Evolutionary conservation across 768 basidiomycete species (phyloP), one percentile per base, ranked within the genome.

Genomic region (Stropharia rugosoannulata): DNA sequence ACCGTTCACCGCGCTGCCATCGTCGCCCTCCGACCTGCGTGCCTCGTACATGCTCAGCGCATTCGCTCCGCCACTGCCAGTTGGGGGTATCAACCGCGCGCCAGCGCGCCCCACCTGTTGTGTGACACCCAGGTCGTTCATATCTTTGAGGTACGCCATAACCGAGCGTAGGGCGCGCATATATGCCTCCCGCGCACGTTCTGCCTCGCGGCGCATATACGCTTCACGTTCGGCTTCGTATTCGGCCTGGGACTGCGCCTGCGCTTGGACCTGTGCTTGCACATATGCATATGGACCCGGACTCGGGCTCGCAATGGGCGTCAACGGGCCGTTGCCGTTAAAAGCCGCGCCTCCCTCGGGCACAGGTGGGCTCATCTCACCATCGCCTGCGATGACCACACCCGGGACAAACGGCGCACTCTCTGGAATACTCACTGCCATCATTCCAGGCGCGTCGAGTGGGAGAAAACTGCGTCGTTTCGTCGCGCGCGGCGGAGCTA

Each of bases 91-190:
- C 29, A 52, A 5, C 11, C 51, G 51, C 41, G 51, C 51, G 15
- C 54, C 54, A n/a, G 54, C 29, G 46, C 45, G 46, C 11, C 45
- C 54, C 19, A 39, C 54, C 64, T 87, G 87, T 64, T 87, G 88
- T 16, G 85, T 81, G 61, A 85, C 70, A 15, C 86, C 87, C 29
- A 99, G 77, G 66, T 99, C 97, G 66, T 95, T 89, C 85, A 99
- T 89, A 64, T 99, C 97, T 64, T 86, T 86, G 16, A 99, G 80
- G 70, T 98, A 99, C 6, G 94, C 93, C 89, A 98, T 95, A 15
- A 99, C 85, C 9, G 91, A 90, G 53, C 91, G 84, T 50, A 99
- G 78, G 32, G 93, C 94, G 42, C 90, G 81, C 64, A 83, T 85
- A 67, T 89, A 88, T 29, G 84, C 79, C 64, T 91, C 89, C 29